Conservation (phyloP, 352 stramenopile species). For the Pythium angustatum region DNA sequence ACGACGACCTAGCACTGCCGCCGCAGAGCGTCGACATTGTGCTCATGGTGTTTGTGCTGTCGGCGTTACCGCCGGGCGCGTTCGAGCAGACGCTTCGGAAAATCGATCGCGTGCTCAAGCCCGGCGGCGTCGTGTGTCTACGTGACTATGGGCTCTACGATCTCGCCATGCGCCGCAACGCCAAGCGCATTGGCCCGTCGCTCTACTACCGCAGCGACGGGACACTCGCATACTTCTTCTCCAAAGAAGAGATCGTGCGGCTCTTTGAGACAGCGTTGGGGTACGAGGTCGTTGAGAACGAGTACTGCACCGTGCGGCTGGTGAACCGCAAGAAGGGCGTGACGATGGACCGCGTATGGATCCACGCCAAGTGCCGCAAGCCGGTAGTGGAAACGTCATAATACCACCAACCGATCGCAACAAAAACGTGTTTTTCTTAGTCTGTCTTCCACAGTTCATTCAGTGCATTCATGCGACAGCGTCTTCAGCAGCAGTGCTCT, state of each 20-base stretch:
- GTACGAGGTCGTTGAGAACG: slow-evolving; percentile 59
- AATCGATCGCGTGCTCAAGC: slow-evolving; percentile 50
- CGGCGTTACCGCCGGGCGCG: slow-evolving; percentile 59
- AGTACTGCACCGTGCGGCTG: slow-evolving; percentile 77
- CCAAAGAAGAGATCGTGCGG: slow-evolving; percentile 45
- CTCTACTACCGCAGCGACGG: slow-evolving; percentile 80
- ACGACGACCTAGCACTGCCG: slow-evolving; percentile 50
- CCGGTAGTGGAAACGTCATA: neutral
- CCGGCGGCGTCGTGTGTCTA: slow-evolving; percentile 79
- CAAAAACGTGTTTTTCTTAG: slow-evolving; percentile 1
- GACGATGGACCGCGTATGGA: slow-evolving; percentile 79
- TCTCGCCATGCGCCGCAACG: slow-evolving; percentile 81
- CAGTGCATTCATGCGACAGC: too few species aligned
- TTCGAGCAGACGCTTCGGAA: slow-evolving; percentile 57
- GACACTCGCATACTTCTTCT: slow-evolving; percentile 83
- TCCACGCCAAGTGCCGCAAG: slow-evolving; percentile 77
- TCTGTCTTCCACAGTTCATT: too few species aligned
- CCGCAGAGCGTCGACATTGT: slow-evolving; percentile 66
- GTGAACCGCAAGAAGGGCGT: slow-evolving; percentile 70
- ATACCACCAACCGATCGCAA: too few species aligned
- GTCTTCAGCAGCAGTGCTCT: too few species aligned
- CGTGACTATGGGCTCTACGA: slow-evolving; percentile 89
- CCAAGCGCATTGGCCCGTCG: slow-evolving; percentile 54
- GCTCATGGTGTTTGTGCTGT: slow-evolving; percentile 86
- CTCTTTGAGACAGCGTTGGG: slow-evolving; percentile 46